phyloP scores from a whole-genome alignment of 2,329 filamentous ascomycete species.

The Byssochlamys sp. region DNA sequence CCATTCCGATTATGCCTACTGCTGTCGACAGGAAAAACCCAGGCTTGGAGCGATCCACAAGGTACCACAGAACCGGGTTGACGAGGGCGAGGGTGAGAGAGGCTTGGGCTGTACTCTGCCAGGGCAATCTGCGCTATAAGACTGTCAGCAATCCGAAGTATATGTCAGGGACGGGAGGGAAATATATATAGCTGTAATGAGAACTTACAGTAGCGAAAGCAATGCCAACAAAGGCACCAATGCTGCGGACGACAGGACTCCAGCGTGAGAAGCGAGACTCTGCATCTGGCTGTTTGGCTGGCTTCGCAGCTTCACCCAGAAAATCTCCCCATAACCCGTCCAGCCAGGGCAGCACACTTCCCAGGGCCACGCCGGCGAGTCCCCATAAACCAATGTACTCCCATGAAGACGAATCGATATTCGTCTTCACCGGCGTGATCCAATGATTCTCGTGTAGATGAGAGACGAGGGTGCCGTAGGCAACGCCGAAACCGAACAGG shows the following conservation, averaged over 20 bases:
- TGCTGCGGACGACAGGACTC: constrained; percentile 60
- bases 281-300: constrained; percentile 16
- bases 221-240: constrained; percentile 63
- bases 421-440: constrained; percentile 54
- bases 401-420: constrained; percentile 48
- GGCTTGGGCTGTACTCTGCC: constrained; percentile 89
- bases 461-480: constrained; percentile 72
- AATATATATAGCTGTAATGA: not conserved
- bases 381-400: constrained; percentile 75
- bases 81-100: constrained; percentile 79
- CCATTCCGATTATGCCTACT: constrained; percentile 65
- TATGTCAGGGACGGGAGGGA: not conserved
- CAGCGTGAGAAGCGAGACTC: constrained; percentile 41
- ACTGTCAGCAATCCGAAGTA: constrained; percentile 7
- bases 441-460: constrained; percentile 62
- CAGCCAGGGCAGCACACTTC: constrained; percentile 72
- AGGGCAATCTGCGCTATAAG: constrained; percentile 69
- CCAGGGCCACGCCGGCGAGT: constrained; percentile 63
- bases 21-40: constrained; percentile 70
- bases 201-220: constrained; percentile 70
- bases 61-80: constrained; percentile 90
- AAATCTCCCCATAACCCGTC: constrained; percentile 61
- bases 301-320: constrained; percentile 20
- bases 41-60: constrained; percentile 79
- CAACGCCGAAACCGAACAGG: constrained; percentile 68